Base-by-base conservation (phyloP, 139 green algal species). In the Limnomonas spitsbergensis region DNA sequence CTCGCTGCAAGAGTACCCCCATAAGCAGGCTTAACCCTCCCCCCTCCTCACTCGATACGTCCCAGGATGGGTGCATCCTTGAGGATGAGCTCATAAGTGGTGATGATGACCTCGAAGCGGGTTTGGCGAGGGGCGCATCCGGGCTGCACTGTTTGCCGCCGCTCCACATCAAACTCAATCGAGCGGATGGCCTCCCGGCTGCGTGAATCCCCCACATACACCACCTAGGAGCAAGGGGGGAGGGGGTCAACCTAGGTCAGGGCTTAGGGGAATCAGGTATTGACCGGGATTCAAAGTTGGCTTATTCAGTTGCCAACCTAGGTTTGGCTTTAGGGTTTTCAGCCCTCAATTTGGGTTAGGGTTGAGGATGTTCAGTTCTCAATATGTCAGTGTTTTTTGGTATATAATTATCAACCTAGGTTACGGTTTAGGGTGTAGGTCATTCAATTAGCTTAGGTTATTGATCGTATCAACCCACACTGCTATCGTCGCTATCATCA, bases 1-100 rank as follows among this genome's bases (percentile, higher is more conserved):
- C 54, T 27, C 36, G 52, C 69, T 53, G 3, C 34, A 66, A 66
- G 34, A 14, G 68, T 6, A 42, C 6, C 68, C 29, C n/a, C n/a
- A n/a, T n/a, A n/a, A n/a, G n/a, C n/a, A n/a, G n/a, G n/a, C n/a
- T n/a, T n/a, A n/a, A n/a, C n/a, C n/a, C n/a, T n/a, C n/a, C n/a
- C n/a, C n/a, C n/a, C n/a, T n/a, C 47, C 47, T 61, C 47, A 73
- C 73, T 73, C 68, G 37, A 79, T 73, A 1, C 6, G 2, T 35
- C 35, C 36, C 76, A 92, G 89, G n/a, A 87, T 79, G 29, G 75
- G 78, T 0, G 88, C 84, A 78, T 98, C 94, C 82, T 97, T 97
- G 24, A 97, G 82, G 47, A 96, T 90, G 53, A 98, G 87, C 82
- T 98, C 94, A 79, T 95, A 98, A 1, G 94, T 98, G 32, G 94